Evolutionary conservation across 371 early-diverging fungal genomes (phyloP).

Genomic region (Mortierella sp.): DNA sequence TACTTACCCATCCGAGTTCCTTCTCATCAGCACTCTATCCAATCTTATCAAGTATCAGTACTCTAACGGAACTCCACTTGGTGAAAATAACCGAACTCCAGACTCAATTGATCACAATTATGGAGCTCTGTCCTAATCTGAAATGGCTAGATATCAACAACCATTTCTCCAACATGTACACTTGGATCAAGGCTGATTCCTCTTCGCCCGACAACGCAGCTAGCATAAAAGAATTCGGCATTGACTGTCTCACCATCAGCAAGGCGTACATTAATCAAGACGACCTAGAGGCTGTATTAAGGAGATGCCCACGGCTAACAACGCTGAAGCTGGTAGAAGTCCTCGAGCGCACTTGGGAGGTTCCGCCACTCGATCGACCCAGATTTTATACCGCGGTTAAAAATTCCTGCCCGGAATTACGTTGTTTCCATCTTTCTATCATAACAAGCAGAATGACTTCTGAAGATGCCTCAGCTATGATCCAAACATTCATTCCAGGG

Average conservation of each 20-base stretch:
- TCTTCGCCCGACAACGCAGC: too few species aligned
- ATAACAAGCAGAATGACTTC: not conserved
- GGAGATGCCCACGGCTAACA: conserved; percentile 1
- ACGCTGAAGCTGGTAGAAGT: conserved; percentile 5
- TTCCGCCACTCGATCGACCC: conserved; percentile 2
- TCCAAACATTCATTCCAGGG: not conserved
- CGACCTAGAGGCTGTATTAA: too few species aligned
- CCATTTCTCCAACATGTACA: not conserved
- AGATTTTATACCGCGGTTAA: conserved; percentile 1
- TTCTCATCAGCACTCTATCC: too few species aligned
- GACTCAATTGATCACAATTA: conserved; percentile 6
- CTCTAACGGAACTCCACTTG: too few species aligned
- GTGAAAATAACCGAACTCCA: too few species aligned
- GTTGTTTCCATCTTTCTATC: conserved; percentile 13
- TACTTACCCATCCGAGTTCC: too few species aligned
- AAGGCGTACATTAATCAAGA: not conserved
- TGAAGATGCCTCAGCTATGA: conserved; percentile 7
- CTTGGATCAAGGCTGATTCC: not conserved
- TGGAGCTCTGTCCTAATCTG: conserved; percentile 9
- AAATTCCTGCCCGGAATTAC: conserved; percentile 5
- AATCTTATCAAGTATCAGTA: too few species aligned
- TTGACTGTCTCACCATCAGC: conserved; percentile 16
- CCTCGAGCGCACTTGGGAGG: not conserved
- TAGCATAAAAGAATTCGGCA: not conserved
- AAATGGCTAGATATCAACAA: not conserved